Base-by-base conservation (phyloP, 2,329 filamentous ascomycete species). In the Ambrosiella xylebori region DNA sequence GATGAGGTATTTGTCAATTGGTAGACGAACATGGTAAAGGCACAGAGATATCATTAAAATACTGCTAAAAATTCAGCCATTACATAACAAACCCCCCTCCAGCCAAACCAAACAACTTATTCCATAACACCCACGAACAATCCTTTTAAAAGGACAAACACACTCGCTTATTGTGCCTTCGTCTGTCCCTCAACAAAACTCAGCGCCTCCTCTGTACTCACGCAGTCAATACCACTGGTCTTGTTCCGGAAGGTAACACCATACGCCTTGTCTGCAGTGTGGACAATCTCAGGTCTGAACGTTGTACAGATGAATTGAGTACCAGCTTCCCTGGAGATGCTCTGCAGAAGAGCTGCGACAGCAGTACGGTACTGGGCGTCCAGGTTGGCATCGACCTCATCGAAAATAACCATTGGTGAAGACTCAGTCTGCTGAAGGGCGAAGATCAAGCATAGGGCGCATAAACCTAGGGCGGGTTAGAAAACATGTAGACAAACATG, bases 401-500 rank as follows among this genome's bases (percentile, higher is more conserved):
- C 93, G 65, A 98, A 98, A 66, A 98, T 90, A 69, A 98, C 96
- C 77, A 98, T 97, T 1, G 93, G 93, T 50, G 91, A 94, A 8
- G 91, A 93, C 68, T 98, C 93, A 61, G 91, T 95, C 64, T 90
- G 88, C 71, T 98, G 93, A 64, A 98, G 94, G n/a, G 93, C 93
- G 68, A 98, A 98, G 64, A 98, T 94, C 56, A 98, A 81, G 50
- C 93, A 94, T n/a, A 98, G 80, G 8, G 93, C 93, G 70, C 91
- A 97, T 62, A 97, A 76, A 80, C 88, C 86, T 89, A 62, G 51
- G 37, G 61, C 50, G 61, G 56, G 62, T 65, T 62, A 66, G 63
- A 63, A 56, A n/a, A 17, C 47, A 56, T 38, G 9, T n/a, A 56
- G 57, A 47, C 60, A 58, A 35, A 54, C 40, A 17, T 11, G 12